A percentile compares a stretch with the other conserved stretches of the same genome.
Conservation (phyloP, 2,329 filamentous ascomycete species). For the Trichoderma sp. region DNA sequence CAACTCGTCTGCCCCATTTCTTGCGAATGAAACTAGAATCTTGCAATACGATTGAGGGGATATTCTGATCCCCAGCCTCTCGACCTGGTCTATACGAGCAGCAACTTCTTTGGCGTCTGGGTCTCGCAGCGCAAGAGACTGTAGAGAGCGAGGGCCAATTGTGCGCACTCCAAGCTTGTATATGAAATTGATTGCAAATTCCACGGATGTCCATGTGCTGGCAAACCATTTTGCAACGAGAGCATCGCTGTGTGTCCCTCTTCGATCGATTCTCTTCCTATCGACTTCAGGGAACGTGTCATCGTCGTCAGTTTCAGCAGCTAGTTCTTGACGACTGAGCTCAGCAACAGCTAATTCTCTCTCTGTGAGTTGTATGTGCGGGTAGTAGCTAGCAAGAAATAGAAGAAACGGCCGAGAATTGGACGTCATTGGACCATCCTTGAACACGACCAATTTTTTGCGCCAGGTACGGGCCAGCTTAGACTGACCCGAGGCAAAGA, state of each 20-base stretch:
- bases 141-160: conserved; percentile 73
- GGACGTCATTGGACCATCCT: conserved; percentile 42
- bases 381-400: conserved; percentile 47
- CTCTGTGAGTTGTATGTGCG: conserved; percentile 36
- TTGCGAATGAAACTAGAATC: conserved; percentile 62
- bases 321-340: conserved; percentile 1
- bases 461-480: conserved; percentile 49
- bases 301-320: background rate
- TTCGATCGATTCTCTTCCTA: conserved; percentile 20
- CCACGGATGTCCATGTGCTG: conserved; percentile 64
- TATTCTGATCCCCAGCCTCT: conserved; percentile 60
- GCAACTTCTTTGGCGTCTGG: conserved; percentile 53
- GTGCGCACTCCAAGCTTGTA: conserved; percentile 66
- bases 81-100: conserved; percentile 58
- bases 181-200: conserved; percentile 68
- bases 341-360: conserved; percentile 35
- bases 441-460: conserved; percentile 37
- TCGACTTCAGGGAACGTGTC: background rate
- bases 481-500: conserved; percentile 48
- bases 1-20: conserved; percentile 50
- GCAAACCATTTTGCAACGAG: conserved; percentile 83
- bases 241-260: conserved; percentile 36
- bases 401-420: conserved; percentile 47
- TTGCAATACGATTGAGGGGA: conserved; percentile 62
- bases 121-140: conserved; percentile 71